Conservation (phyloP, 441 rosid genomes). For the Erysimum cheiri region DNA sequence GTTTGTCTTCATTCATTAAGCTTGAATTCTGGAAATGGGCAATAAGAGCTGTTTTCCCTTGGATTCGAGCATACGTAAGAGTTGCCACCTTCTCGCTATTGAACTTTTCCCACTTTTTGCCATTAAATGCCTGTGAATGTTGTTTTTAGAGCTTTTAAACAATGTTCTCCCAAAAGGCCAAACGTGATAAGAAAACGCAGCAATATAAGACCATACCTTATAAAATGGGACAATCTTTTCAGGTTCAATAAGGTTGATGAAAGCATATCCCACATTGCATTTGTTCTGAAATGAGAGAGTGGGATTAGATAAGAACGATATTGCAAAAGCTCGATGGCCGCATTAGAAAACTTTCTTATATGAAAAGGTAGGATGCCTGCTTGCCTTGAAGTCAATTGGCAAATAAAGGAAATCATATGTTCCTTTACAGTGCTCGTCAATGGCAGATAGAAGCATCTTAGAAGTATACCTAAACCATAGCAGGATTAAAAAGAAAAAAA, state of each 20-base stretch:
- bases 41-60: slow-evolving; percentile 76
- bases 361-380: slow-evolving; percentile 29
- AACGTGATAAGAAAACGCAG: slow-evolving; percentile 3
- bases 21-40: slow-evolving; percentile 84
- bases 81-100: slow-evolving; percentile 85
- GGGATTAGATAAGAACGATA: background rate
- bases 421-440: slow-evolving; percentile 78
- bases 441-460: slow-evolving; percentile 82
- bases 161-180: slow-evolving; percentile 11
- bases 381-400: slow-evolving; percentile 84
- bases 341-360: slow-evolving; percentile 12
- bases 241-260: slow-evolving; percentile 53
- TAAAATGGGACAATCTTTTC: slow-evolving; percentile 49
- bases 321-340: background rate
- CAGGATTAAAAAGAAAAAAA: slow-evolving; percentile 14
- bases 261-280: slow-evolving; percentile 60
- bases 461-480: slow-evolving; percentile 68
- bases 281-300: slow-evolving; percentile 47
- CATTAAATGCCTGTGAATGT: slow-evolving; percentile 70
- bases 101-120: slow-evolving; percentile 83
- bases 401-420: slow-evolving; percentile 75
- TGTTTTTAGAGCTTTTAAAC: slow-evolving; percentile 2
- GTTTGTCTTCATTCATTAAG: slow-evolving; percentile 84
- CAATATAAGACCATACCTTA: slow-evolving; percentile 43
- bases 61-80: slow-evolving; percentile 80